Base-by-base conservation (phyloP, 75 land plant genomes). In the Pinus albicaulis region DNA sequence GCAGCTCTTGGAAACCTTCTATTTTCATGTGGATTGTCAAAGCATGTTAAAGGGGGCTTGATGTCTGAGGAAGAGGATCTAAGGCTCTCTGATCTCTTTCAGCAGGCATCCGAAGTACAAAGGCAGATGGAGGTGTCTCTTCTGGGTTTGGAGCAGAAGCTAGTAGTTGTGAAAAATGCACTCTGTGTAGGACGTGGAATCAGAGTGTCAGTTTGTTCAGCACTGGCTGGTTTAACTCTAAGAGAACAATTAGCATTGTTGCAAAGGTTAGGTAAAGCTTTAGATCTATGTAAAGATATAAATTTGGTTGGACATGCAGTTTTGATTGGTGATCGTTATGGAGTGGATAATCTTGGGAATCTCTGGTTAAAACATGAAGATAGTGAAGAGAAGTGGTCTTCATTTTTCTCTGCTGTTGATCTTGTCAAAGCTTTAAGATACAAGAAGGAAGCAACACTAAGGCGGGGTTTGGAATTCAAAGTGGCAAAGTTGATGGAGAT, bases 41-140 rank as follows among this genome's bases (percentile, higher is more conserved):
- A 56, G 31, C 75, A 81, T 59, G 74, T 85, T 26, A 74, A 77
- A 59, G 79, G 78, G 14, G 83, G 83, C 7, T 65, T 77, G 41
- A 12, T 66, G 17, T 66, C 62, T 26, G 83, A 75, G 34, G 82
- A 71, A 70, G 75, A 80, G 6, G 61, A 36, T 2, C 41, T 82
- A 31, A 62, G 85, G 19, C 85, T 85, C 4, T 85, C 86, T 59
- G 85, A 85, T 56, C 70, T 85, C 17, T 85, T 85, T 44, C 85
- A 85, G 77, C 84, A 77, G n/a, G 86, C 86, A 48, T 85, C 86
- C 19, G 86, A 85, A 83, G 56, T 82, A 22, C 85, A 83, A 28
- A 44, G 82, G 36, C 80, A 78, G 52, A 78, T 78, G 53, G 86
- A 85, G 25, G 71, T 80, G 17, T 78, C 86, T 73, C 63, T 74